Conservation (phyloP, 2,329 filamentous ascomycete species). For the Ophioceras dolichostomum region DNA sequence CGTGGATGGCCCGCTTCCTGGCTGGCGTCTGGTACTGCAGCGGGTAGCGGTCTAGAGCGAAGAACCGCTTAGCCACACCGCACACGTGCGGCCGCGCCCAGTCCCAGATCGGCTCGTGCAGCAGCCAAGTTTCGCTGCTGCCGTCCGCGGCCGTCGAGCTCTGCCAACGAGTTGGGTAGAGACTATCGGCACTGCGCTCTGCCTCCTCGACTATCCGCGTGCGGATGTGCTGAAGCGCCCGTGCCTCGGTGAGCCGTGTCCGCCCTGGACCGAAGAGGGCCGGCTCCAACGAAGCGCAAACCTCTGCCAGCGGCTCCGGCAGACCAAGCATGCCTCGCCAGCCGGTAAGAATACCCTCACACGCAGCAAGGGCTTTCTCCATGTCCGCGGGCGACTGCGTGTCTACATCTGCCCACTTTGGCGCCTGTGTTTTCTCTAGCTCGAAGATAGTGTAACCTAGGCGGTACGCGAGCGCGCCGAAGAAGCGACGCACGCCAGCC, state of each 20-base stretch:
- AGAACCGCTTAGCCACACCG: conserved; percentile 21
- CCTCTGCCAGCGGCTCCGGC: conserved; percentile 11
- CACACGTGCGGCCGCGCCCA: conserved; percentile 16
- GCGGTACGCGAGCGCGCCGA: conserved; percentile 13
- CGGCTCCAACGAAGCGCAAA: conserved; percentile 12
- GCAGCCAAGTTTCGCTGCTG: conserved; percentile 10
- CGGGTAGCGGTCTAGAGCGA: conserved; percentile 36
- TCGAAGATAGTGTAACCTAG: conserved; percentile 12
- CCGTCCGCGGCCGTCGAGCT: conserved; percentile 7
- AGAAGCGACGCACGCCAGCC: conserved; percentile 11
- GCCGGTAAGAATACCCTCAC: conserved; percentile 2
- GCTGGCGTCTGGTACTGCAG: conserved; percentile 21
- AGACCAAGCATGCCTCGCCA: neutral
- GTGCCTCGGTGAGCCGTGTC: conserved; percentile 3
- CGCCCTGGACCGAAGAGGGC: conserved; percentile 4
- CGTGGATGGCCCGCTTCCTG: conserved; percentile 15
- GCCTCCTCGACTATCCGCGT: conserved; percentile 29
- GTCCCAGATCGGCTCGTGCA: conserved; percentile 17
- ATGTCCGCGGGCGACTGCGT: neutral
- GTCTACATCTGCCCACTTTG: conserved; percentile 2
- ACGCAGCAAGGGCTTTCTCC: conserved; percentile 1
- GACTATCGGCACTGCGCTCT: conserved; percentile 25
- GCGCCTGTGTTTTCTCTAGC: conserved; percentile 7
- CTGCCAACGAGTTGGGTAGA: conserved; percentile 18
- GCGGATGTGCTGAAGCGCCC: conserved; percentile 18